Evolutionary conservation across 2,329 filamentous ascomycete species (phyloP), one percentile per base, ranked within the genome.

Genomic region (Penicillium sp.): DNA sequence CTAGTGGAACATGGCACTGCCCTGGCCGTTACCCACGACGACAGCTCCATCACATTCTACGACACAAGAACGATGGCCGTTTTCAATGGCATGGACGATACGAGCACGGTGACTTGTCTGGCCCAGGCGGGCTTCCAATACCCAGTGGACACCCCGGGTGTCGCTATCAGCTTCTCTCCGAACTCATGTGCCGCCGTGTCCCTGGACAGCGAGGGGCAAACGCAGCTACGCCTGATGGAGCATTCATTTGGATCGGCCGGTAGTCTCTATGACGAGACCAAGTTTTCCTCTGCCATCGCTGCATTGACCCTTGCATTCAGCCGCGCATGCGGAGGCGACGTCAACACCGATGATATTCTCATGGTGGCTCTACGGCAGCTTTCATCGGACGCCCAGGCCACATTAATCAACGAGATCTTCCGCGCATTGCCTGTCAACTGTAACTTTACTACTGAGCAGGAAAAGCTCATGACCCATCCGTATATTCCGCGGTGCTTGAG

Each of bases 361-460:
- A 81, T 84, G 54, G 63, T 71, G 8, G 78, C 86, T 20, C 78
- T 81, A n/a, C 78, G 79, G 47, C 78, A 69, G 44, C 52, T 71
- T 20, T 60, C 62, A 23, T 42, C 62, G 83, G 79, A 77, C 41
- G 81, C 86, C 54, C 72, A 81, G 43, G 74, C 76, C 34, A 75
- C 82, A 47, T 82, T 84, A 74, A 72, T 87, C 42, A 76, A 74
- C 32, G 83, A 87, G 54, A 73, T 89, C 10, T 82, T 87, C 42
- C 77, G 80, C 32, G 80, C 86, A 47, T 72, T 90, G 42, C 85
- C 84, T 52, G 76, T 87, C 24, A 81, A 84, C 40, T 80, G 90
- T 39, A 91, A 97, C 69, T 94, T 90, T 62, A 86, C 88, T 0
- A 79, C 87, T 40, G 87, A 95, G 50, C 80, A 86, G 56, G 84